Evolutionary conservation across 495 filamentous ascomycete species (phyloP).

Genomic region (Penicillium paradoxum): DNA sequence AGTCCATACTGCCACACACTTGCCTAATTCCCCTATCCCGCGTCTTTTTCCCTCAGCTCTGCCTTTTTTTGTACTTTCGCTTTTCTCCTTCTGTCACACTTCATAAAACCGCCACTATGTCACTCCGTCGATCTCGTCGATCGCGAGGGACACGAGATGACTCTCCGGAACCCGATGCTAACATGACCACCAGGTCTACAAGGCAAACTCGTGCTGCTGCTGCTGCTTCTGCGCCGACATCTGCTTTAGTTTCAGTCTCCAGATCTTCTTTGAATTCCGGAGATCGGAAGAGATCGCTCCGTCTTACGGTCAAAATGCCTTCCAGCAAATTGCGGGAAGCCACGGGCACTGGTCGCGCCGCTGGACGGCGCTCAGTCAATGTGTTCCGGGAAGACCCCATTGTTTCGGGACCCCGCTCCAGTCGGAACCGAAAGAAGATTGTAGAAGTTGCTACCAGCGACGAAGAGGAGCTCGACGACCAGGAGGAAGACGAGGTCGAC

Average conservation of each 20-base stretch:
- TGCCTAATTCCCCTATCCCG: constrained; percentile 1
- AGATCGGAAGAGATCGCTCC: constrained; percentile 59
- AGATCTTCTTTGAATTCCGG: constrained; percentile 53
- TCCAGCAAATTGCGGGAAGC: constrained; percentile 77
- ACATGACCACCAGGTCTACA: constrained; percentile 31
- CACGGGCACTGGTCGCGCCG: constrained; percentile 41
- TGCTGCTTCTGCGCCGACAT: constrained; percentile 15
- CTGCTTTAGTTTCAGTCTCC: constrained; percentile 45
- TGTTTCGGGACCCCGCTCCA: constrained; percentile 56
- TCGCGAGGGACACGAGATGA: constrained; percentile 40
- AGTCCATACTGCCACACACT: constrained; percentile 22
- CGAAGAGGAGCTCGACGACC: constrained; percentile 52
- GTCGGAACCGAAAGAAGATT: constrained; percentile 62
- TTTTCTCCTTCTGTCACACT: not conserved
- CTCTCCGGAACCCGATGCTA: constrained; percentile 36
- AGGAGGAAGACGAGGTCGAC: constrained; percentile 56
- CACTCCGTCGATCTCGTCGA: constrained; percentile 47
- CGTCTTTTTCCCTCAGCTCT: constrained; percentile 1
- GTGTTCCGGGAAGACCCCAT: constrained; percentile 54
- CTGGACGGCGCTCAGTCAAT: constrained; percentile 38
- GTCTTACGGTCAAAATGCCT: constrained; percentile 79
- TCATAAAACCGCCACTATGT: constrained; percentile 33
- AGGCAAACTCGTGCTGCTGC: constrained; percentile 34
- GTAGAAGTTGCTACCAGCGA: constrained; percentile 60
- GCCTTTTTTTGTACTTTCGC: not conserved